A percentile compares a stretch with the other conserved stretches of the same genome.
phyloP scores from a whole-genome alignment of 148 eudicot genomes.

The Camellia japonica region DNA sequence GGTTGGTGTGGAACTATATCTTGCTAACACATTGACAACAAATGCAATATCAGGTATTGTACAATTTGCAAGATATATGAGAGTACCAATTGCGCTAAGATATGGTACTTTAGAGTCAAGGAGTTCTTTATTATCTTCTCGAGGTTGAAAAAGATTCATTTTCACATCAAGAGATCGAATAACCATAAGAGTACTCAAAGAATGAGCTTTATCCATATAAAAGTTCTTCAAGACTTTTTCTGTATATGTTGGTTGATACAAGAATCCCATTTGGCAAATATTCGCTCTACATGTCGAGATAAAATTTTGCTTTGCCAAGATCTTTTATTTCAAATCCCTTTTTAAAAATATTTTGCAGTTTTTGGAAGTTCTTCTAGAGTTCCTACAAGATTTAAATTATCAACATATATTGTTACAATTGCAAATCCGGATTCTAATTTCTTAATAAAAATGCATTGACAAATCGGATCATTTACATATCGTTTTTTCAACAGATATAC shows the following conservation, averaged over 20 bases:
- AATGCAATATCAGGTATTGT: neutral
- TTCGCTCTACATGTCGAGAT: neutral
- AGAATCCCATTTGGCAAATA: constrained; percentile 3
- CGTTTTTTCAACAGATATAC: constrained; percentile 10
- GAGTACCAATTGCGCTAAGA: constrained; percentile 8
- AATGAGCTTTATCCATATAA: constrained; percentile 13
- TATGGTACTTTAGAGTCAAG: constrained; percentile 18
- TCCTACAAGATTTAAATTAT: constrained; percentile 15
- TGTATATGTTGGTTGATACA: constrained; percentile 9
- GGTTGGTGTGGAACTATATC: neutral
- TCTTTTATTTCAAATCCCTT: constrained; percentile 8
- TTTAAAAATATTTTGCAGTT: neutral
- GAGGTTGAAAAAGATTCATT: constrained; percentile 10
- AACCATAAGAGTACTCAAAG: neutral
- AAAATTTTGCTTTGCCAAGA: neutral
- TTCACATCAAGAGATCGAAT: constrained; percentile 4
- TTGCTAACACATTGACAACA: neutral
- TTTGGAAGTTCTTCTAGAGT: constrained; percentile 9
- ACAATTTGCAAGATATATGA: constrained; percentile 7
- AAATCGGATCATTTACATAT: constrained; percentile 8
- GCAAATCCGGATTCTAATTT: neutral
- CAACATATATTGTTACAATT: constrained; percentile 13
- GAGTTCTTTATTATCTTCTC: constrained; percentile 1
- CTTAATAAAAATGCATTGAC: constrained; percentile 2
- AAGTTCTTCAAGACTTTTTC: neutral